Evolutionary conservation across 1,284 basidiomycete species (phyloP).

Genomic region (Fomitiporia mediterranea): DNA sequence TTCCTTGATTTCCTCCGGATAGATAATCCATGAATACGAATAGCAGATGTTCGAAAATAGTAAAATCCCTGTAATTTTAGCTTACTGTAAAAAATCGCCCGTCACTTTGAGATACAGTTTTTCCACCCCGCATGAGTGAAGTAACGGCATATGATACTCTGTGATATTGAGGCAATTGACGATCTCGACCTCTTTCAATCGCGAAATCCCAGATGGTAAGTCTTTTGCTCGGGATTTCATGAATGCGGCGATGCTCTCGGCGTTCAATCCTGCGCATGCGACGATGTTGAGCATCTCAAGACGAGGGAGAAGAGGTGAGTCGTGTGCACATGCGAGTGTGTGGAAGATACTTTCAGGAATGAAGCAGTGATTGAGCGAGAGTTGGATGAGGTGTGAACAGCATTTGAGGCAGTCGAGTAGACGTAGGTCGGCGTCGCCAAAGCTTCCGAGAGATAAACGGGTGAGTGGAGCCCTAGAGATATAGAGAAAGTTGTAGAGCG

Average conservation of each 20-base stretch:
- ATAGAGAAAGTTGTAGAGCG: slow-evolving; percentile 8
- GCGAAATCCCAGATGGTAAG: background rate
- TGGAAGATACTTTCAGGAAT: slow-evolving; percentile 3
- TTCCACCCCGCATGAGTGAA: background rate
- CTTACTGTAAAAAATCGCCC: background rate
- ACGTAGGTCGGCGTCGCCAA: background rate
- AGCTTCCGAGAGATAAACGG: slow-evolving; percentile 9
- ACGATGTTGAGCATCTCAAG: background rate
- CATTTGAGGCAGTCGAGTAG: slow-evolving; percentile 2
- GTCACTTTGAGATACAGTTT: background rate
- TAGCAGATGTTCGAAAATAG: background rate
- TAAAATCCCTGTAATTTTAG: background rate
- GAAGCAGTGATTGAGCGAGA: slow-evolving; percentile 5
- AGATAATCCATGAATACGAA: too few relatives aligned
- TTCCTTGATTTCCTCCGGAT: too few relatives aligned
- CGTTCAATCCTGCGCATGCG: background rate
- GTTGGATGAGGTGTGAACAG: background rate
- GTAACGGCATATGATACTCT: background rate
- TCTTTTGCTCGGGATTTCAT: slow-evolving; percentile 1
- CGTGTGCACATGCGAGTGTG: background rate
- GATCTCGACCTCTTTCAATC: slow-evolving; percentile 5
- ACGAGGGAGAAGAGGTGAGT: background rate
- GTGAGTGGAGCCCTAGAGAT: background rate
- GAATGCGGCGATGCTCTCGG: background rate
- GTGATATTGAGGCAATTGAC: slow-evolving; percentile 5